Evolutionary conservation across 768 basidiomycete genomes (phyloP).

Genomic region (Mycena latifolia): DNA sequence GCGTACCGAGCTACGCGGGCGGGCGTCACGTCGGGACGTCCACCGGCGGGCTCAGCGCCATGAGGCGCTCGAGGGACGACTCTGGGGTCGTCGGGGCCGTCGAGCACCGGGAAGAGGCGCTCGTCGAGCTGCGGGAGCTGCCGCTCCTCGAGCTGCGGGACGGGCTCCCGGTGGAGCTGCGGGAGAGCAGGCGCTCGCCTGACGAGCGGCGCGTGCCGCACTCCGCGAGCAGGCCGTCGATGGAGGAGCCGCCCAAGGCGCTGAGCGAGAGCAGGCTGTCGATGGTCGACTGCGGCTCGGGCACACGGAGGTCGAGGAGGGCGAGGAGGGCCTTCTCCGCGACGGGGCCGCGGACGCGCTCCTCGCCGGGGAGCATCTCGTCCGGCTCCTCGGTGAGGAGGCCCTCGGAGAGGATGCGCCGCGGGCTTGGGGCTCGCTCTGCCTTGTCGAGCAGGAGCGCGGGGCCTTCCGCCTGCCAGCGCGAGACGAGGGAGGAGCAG

Average conservation of each 20-base stretch:
- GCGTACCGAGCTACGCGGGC: not conserved
- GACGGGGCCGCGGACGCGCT: not conserved
- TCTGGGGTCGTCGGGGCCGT: no score
- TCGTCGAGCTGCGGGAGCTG: no score
- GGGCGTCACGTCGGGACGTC: not conserved
- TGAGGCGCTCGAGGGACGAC: no score
- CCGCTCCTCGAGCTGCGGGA: no score
- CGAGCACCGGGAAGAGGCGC: no score
- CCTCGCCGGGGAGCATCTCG: constrained; percentile 3
- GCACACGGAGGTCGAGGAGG: not conserved
- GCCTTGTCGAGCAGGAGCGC: constrained; percentile 17
- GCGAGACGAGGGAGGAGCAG: constrained; percentile 24
- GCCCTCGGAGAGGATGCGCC: not conserved
- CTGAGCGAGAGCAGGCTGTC: not conserved
- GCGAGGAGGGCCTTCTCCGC: not conserved
- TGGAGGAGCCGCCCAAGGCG: not conserved
- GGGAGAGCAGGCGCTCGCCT: not conserved
- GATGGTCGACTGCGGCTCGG: not conserved
- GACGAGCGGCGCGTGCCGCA: not conserved
- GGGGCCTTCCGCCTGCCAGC: constrained; percentile 27
- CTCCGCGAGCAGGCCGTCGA: not conserved
- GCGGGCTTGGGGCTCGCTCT: not conserved
- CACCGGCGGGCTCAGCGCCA: not conserved
- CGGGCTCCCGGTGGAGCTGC: not conserved
- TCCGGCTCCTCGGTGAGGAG: constrained; percentile 14